Evolutionary conservation across 257 asterid genomes (phyloP), one percentile per base, ranked within the genome.

Genomic region (Ilex aquifolium): DNA sequence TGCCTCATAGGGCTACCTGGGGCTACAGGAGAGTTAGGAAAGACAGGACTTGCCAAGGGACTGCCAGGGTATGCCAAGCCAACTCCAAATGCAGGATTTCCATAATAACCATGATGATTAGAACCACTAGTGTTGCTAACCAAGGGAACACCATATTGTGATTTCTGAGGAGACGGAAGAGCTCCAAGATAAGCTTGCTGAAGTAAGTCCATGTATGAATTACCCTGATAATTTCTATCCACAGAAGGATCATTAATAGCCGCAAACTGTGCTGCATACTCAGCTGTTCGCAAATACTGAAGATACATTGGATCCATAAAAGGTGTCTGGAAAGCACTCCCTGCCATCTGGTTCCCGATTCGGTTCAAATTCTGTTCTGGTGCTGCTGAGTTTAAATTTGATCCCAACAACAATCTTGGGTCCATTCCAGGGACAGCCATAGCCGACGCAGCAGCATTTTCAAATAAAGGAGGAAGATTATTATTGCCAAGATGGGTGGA

Each of bases 391-490:
- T 87, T 81, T 10, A 87, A 62, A 73, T 73, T 81, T 27, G 96
- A 76, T 57, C 82, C 99, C 6, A 83, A 88, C 54, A 83, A 71
- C 77, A 90, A 75, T 69, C 94, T 79, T 39, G 96, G 72, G 69
- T 87, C 99, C 82, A 84, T 78, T 42, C 95, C 94, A 56, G 94
- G 90, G 31, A 76, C 73, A 61, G 69, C 95, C 88, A 89, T 70
- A 16, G 90, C 99, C 44, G 97, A 85, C 46, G 83, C 93, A 32
- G 84, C 99, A 77, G 97, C 99, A 77, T 87, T 93, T 80, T 86
- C 96, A 68, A 85, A 90, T 69, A 93, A 77, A 1, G 95, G 99
- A 12, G 97, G 97, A 62, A 93, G 75, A 74, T 87, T 87, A 44
- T 76, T 59, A 69, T 80, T 80, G 32, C 91, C 88, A 59, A 79